Base-by-base conservation (phyloP, 2,329 filamentous ascomycete genomes). In the Cytospora chrysosperma region DNA sequence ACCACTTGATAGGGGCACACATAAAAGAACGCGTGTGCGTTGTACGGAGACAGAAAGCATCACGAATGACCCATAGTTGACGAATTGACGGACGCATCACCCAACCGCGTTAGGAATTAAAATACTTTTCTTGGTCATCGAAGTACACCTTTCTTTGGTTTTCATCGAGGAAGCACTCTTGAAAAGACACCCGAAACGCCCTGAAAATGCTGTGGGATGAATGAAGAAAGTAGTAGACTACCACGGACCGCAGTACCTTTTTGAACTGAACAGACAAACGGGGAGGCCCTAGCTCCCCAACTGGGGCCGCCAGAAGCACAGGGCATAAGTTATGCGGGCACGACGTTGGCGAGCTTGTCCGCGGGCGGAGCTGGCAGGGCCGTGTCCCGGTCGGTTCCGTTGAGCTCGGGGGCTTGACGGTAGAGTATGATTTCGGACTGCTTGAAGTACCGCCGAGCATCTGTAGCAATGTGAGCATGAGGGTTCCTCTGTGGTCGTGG, bases 381-480 rank as follows among this genome's bases (percentile, higher is more conserved):
- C 24, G 59, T 61, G 55, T 69, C 71, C 51, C 78, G 78, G 55
- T 73, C 76, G 68, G 75, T 77, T 55, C 73, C 76, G 68, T 76
- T 78, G 40, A 83, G 78, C 67, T 88, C 86, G 8, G 86, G 85
- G 21, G 86, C 82, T 75, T 98, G 95, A 68, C 95, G 88, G 81
- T 91, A 98, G 59, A 99, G 88, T 64, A 97, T 93, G 74, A 99
- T 99, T 79, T 99, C 95, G 59, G 93, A 97, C 77, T 99, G 95
- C 78, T 99, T 99, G 81, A 99, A 99, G 80, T 99, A 99, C 71
- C 95, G 88, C 71, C 95, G 88, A 56, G 95, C 95, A 76, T 99
- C 95, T 93, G 73, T 52, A 56, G n/a, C 21, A 5, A 34, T 47
- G 65, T 70, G 55, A 71, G 73, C 60, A 56, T 24, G 57, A 56